Conservation (phyloP, 2,329 filamentous ascomycete genomes). For the Saccharata proteae region DNA sequence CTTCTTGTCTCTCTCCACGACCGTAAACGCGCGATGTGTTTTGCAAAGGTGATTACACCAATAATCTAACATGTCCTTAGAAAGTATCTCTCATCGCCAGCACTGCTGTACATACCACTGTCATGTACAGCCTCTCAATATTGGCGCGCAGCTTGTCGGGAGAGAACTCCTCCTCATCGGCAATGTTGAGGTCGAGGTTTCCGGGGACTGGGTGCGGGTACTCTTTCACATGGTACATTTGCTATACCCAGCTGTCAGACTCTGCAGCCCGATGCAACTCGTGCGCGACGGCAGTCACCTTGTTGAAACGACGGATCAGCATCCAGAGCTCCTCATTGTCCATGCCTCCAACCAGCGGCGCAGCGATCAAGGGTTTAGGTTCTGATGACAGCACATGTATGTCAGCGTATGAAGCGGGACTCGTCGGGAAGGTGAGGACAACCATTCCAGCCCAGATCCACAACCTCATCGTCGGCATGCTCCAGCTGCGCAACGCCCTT, state of each 20-base stretch:
- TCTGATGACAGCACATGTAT: no score
- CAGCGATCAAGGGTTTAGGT: slow-evolving; percentile 41
- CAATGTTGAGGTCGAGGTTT: slow-evolving; percentile 66
- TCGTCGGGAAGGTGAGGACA: no score
- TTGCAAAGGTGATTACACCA: slow-evolving; percentile 51
- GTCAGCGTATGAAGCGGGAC: no score
- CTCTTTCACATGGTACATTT: slow-evolving; percentile 61
- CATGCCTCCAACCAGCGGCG: slow-evolving; percentile 53
- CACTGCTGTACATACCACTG: slow-evolving; percentile 37
- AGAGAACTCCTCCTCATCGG: slow-evolving; percentile 73
- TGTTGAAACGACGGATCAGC: slow-evolving; percentile 61
- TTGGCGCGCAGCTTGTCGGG: slow-evolving; percentile 72
- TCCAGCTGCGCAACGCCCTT: slow-evolving; percentile 32
- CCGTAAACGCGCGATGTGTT: slow-evolving; percentile 63
- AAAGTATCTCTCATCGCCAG: background rate
- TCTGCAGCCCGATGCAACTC: background rate
- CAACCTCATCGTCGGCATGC: slow-evolving; percentile 40
- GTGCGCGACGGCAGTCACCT: slow-evolving; percentile 32
- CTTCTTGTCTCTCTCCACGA: slow-evolving; percentile 66
- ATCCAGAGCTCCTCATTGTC: slow-evolving; percentile 64
- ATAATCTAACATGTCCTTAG: slow-evolving; percentile 34
- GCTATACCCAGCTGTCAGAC: slow-evolving; percentile 20
- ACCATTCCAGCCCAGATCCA: slow-evolving; percentile 60
- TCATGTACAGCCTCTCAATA: slow-evolving; percentile 72
- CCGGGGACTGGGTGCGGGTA: slow-evolving; percentile 48